Percentiles rank a stretch among this genome's conserved stretches.
Evolutionary conservation across 2,329 filamentous ascomycete species (phyloP).

Genomic region (Dactylellina cionopaga): DNA sequence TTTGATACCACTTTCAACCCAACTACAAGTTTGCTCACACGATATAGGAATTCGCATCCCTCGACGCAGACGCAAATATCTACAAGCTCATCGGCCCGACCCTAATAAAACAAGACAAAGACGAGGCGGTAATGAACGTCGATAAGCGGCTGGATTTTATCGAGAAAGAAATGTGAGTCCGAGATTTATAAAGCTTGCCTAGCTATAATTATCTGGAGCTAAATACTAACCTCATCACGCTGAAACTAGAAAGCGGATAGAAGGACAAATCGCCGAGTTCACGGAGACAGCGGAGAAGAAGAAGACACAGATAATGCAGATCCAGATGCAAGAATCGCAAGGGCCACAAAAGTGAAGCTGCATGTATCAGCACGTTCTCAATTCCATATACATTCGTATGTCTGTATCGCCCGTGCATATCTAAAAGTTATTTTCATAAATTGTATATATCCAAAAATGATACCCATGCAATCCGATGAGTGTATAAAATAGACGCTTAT

Average conservation of each 20-base stretch:
- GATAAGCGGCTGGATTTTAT: conserved; percentile 93
- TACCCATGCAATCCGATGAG: conserved; percentile 21
- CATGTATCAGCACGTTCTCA: no score
- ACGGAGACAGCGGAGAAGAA: conserved; percentile 73
- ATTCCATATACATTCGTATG: not conserved
- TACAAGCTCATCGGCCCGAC: conserved; percentile 96
- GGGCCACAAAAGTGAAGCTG: conserved; percentile 47
- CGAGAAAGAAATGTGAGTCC: conserved; percentile 83
- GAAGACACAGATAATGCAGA: conserved; percentile 70
- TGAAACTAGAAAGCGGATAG: conserved; percentile 70
- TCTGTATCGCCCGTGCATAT: not conserved
- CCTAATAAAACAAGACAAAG: conserved; percentile 90
- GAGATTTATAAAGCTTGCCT: not conserved
- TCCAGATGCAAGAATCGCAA: conserved; percentile 61
- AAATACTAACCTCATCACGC: conserved; percentile 26
- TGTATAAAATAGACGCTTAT: no score
- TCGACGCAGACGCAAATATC: conserved; percentile 85
- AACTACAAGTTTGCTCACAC: not conserved
- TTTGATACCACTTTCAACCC: not conserved
- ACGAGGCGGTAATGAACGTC: conserved; percentile 88
- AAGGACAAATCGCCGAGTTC: conserved; percentile 72
- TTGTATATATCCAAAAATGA: conserved; percentile 47
- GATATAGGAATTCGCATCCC: conserved; percentile 78
- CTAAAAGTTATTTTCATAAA: conserved; percentile 16
- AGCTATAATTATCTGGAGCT: no score